Conservation (phyloP, 352 stramenopile genomes). For the Pilasporangium apinafurcum region DNA sequence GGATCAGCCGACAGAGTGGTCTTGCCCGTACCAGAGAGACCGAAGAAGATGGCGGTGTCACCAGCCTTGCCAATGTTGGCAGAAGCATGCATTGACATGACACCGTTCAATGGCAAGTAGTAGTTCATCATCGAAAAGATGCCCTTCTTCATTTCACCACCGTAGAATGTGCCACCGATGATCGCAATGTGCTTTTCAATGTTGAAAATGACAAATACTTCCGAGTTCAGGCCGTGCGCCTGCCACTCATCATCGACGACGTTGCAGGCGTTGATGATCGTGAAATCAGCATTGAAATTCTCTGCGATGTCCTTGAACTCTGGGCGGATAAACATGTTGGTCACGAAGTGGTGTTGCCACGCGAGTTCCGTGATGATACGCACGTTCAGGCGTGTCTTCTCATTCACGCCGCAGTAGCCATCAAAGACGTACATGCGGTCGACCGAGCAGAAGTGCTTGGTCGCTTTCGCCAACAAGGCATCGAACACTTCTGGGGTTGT, state of each 20-base stretch:
- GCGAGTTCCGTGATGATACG: conserved; percentile 52
- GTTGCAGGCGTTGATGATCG: conserved; percentile 66
- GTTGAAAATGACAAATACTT: conserved; percentile 52
- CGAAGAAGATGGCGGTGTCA: conserved; percentile 50
- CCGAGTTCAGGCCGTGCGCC: conserved; percentile 42
- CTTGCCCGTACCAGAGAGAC: conserved; percentile 87
- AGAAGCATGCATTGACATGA: conserved; percentile 60
- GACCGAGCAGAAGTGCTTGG: conserved; percentile 37
- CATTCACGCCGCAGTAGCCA: conserved; percentile 53
- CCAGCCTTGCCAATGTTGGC: conserved; percentile 45
- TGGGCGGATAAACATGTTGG: conserved; percentile 67
- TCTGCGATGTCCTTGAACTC: conserved; percentile 43
- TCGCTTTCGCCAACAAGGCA: conserved; percentile 32
- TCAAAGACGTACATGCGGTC: conserved; percentile 63
- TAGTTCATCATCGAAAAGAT: conserved; percentile 76
- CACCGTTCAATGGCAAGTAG: conserved; percentile 45
- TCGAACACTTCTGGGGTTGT: conserved; percentile 47
- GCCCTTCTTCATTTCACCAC: conserved; percentile 68
- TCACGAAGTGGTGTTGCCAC: conserved; percentile 65
- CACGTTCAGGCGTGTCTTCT: conserved; percentile 49
- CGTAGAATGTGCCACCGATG: conserved; percentile 62
- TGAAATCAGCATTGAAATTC: conserved; percentile 46
- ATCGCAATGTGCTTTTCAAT: conserved; percentile 56
- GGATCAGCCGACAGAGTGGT: conserved; percentile 86
- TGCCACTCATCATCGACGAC: conserved; percentile 51